These are phyloP conservation scores for Acacia confusa DNA, from an alignment of 306 rosid species.

Conservation along the genomic window DNA sequence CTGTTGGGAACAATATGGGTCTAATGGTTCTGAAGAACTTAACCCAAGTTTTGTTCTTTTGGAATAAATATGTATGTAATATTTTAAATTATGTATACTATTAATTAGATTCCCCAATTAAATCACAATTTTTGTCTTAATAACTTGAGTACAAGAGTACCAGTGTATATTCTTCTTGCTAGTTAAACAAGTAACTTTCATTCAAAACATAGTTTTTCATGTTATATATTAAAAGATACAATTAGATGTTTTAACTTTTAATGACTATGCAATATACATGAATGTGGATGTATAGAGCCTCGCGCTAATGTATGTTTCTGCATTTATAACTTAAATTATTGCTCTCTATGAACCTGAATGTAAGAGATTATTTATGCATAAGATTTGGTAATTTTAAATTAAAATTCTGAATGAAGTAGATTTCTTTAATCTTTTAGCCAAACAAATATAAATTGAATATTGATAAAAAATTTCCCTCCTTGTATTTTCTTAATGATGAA, in stretches of 20 bases:
- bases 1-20: no score
- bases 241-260: neutral
- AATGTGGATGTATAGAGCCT: neutral
- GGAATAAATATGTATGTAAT: no score
- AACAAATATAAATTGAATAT: no score
- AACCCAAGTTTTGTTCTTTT: no score
- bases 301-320: neutral
- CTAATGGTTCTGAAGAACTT: no score
- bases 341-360: neutral
- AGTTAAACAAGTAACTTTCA: neutral
- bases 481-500: no score
- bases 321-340: no score
- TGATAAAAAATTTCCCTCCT: no score
- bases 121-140: neutral
- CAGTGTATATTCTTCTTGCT: neutral
- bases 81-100: no score
- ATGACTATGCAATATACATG: neutral
- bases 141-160: neutral
- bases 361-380: neutral
- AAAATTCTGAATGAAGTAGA: neutral
- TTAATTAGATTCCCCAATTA: neutral
- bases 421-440: neutral
- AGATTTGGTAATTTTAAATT: neutral
- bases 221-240: no score
- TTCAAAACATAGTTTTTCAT: neutral